Conservation (phyloP, 1,284 basidiomycete species). For the Veloboletus limbatus region DNA sequence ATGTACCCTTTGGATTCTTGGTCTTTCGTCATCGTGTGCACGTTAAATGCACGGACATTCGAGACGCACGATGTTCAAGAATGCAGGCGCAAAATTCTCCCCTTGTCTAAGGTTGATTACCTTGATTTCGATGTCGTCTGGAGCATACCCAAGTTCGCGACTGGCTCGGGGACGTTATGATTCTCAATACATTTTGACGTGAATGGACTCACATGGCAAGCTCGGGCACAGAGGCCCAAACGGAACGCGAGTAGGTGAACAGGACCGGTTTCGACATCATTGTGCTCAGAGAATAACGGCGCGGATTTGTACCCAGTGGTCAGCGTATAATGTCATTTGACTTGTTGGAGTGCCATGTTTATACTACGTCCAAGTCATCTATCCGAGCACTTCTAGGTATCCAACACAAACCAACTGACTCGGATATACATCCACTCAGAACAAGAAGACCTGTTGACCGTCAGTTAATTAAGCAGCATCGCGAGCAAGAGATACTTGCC, state of each 20-base stretch:
- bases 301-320: background rate
- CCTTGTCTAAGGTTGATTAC: conserved; percentile 48
- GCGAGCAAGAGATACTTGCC: conserved; percentile 43
- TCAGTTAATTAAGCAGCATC: conserved; percentile 5
- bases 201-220: conserved; percentile 44
- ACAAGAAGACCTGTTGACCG: conserved; percentile 56
- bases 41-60: background rate
- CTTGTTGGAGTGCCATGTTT: background rate
- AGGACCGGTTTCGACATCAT: conserved; percentile 31
- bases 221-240: conserved; percentile 50
- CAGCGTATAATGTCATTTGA: conserved; percentile 8
- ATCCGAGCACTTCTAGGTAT: too few species aligned
- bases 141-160: conserved; percentile 42
- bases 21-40: conserved; percentile 1
- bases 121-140: conserved; percentile 37
- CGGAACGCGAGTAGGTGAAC: conserved; percentile 44
- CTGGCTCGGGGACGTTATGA: conserved; percentile 21
- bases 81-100: conserved; percentile 61
- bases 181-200: background rate
- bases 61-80: conserved; percentile 49
- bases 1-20: conserved; percentile 53
- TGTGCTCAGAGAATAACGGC: background rate
- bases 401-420: conserved; percentile 1
- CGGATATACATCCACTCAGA: conserved; percentile 39
- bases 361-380: too few species aligned